Percentiles rank a stretch among this genome's conserved stretches.
phyloP scores from a whole-genome alignment of 1,284 basidiomycete genomes.

The Vanrija sp. region DNA sequence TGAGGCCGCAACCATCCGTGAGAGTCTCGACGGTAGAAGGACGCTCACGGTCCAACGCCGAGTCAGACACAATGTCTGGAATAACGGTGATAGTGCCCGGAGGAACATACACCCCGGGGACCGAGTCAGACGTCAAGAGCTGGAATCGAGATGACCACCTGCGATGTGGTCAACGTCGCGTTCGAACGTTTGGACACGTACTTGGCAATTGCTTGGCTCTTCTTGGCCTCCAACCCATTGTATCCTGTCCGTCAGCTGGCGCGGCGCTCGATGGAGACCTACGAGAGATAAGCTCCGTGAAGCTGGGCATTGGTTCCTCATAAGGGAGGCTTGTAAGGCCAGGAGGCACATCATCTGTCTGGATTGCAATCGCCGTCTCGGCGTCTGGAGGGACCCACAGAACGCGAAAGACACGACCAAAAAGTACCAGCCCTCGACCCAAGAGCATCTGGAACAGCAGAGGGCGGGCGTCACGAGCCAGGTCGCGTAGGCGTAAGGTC shows the following conservation, averaged over 20 bases:
- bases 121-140: conserved; percentile 35
- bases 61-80: conserved; percentile 27
- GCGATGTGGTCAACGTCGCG: not conserved
- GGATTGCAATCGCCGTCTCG: conserved; percentile 25
- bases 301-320: conserved; percentile 5
- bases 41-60: conserved; percentile 13
- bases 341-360: conserved; percentile 18
- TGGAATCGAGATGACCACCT: conserved; percentile 35
- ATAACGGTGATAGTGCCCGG: conserved; percentile 12
- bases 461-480: conserved; percentile 1
- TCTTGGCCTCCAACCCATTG: conserved; percentile 31
- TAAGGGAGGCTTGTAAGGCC: not conserved
- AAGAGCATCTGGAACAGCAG: conserved; percentile 20
- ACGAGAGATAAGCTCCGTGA: conserved; percentile 20
- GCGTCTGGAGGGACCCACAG: conserved; percentile 27
- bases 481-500: conserved; percentile 20
- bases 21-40: conserved; percentile 11
- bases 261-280: not conserved
- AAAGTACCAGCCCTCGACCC: conserved; percentile 28
- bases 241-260: conserved; percentile 17
- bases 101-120: conserved; percentile 21
- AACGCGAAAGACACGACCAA: conserved; percentile 31
- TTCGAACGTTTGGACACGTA: not conserved
- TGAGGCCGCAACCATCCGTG: conserved; percentile 42
- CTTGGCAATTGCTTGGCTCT: conserved; percentile 41